These are phyloP conservation scores for Dryadomyces sulphureus DNA, from an alignment of 2,329 filamentous ascomycete genomes.

Conservation along the genomic window DNA sequence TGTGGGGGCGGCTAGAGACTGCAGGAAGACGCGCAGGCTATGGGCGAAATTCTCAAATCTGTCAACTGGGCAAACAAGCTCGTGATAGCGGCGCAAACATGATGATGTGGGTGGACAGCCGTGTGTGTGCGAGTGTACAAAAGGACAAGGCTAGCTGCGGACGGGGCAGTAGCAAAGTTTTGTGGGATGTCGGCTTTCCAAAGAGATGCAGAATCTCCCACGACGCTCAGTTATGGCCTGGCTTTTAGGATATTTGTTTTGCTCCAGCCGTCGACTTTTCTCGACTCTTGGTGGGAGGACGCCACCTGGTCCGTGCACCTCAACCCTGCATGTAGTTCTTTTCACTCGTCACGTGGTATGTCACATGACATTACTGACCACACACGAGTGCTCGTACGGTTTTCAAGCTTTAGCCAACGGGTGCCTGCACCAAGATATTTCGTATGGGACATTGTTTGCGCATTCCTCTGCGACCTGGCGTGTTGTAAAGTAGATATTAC, in stretches of 20 bases:
- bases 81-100: slow-evolving; percentile 4
- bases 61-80: slow-evolving; percentile 1
- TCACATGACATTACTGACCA: neutral
- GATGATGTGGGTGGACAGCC: neutral
- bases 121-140: neutral
- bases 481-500: neutral
- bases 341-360: neutral
- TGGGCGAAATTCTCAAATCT: neutral
- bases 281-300: neutral
- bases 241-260: slow-evolving; percentile 5
- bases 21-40: neutral
- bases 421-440: neutral
- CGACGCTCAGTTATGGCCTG: neutral
- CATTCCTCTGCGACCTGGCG: neutral
- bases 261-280: neutral
- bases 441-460: neutral
- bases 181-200: neutral
- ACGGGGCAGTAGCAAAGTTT: neutral
- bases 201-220: neutral
- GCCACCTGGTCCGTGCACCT: slow-evolving; percentile 3
- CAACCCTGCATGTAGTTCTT: neutral
- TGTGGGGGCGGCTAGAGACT: neutral
- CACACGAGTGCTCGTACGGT: neutral
- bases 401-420: neutral
- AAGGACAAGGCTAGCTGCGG: neutral